Conservation (phyloP, 495 filamentous ascomycete genomes). For the Bacidia rubella region DNA sequence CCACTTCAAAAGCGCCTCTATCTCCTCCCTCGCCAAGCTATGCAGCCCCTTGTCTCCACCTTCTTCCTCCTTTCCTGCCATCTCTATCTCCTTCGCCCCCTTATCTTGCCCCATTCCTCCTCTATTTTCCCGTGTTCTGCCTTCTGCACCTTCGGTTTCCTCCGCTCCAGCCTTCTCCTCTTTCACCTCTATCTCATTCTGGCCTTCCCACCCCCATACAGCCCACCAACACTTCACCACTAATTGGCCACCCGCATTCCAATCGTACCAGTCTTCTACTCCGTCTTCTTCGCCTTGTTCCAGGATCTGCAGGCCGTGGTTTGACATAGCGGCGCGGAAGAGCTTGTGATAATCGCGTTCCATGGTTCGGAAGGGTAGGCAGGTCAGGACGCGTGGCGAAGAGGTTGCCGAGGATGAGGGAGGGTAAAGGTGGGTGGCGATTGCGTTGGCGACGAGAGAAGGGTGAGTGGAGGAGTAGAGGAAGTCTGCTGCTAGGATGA, state of each 20-base stretch:
- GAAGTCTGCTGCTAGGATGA: constrained; percentile 59
- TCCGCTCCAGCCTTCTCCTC: neutral
- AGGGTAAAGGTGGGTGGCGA: constrained; percentile 36
- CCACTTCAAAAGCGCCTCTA: neutral
- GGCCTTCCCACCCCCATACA: constrained; percentile 37
- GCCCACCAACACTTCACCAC: constrained; percentile 57
- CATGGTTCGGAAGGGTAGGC: constrained; percentile 50
- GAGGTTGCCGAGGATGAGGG: neutral
- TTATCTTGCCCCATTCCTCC: neutral
- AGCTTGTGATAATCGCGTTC: constrained; percentile 40
- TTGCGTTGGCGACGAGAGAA: constrained; percentile 41
- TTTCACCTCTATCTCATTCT: neutral
- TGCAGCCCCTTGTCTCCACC: neutral
- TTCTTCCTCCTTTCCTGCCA: neutral
- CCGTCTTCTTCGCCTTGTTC: constrained; percentile 52
- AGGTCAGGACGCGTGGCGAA: constrained; percentile 35
- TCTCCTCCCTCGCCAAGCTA: neutral
- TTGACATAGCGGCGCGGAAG: constrained; percentile 40
- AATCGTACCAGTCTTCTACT: constrained; percentile 55
- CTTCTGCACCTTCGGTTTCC: neutral
- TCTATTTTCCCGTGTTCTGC: neutral
- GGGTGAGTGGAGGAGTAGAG: constrained; percentile 59
- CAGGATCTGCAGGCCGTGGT: constrained; percentile 36
- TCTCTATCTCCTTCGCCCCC: neutral
- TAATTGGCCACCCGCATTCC: constrained; percentile 29